Evolutionary conservation across 352 stramenopile species (phyloP).

Genomic region (Phytophthora pisi): DNA sequence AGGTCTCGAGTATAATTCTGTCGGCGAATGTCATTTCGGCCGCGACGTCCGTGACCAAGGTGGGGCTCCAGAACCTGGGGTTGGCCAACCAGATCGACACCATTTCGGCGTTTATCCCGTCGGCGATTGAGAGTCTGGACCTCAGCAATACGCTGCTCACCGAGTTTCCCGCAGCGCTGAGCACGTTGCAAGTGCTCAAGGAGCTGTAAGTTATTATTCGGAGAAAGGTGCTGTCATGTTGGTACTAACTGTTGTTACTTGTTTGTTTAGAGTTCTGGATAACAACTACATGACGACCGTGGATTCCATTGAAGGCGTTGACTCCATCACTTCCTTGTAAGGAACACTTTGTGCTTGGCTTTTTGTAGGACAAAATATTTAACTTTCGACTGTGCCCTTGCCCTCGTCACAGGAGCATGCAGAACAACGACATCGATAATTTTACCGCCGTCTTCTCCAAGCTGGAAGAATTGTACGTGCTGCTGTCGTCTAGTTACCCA

Average conservation of each 20-base stretch:
- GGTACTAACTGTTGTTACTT: not conserved
- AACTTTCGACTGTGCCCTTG: not conserved
- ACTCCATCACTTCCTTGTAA: conserved; percentile 33
- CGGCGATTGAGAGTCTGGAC: conserved; percentile 25
- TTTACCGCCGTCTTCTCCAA: conserved; percentile 58
- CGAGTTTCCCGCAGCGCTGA: conserved; percentile 26
- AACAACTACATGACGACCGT: conserved; percentile 38
- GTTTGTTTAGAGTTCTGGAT: conserved; percentile 29
- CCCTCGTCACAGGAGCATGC: conserved; percentile 38
- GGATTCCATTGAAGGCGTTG: conserved; percentile 14
- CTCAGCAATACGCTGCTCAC: conserved; percentile 36
- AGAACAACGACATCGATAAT: conserved; percentile 60
- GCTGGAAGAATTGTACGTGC: conserved; percentile 27
- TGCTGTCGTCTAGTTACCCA: not conserved
- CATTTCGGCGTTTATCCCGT: conserved; percentile 27
- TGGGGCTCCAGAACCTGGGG: conserved; percentile 32
- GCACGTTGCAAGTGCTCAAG: conserved; percentile 26
- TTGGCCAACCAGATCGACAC: conserved; percentile 27
- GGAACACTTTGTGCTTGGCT: not conserved
- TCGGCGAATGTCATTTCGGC: conserved; percentile 22
- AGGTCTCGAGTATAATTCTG: conserved; percentile 37
- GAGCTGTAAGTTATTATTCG: conserved; percentile 22
- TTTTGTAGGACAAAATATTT: not conserved
- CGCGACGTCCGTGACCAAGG: conserved; percentile 24
- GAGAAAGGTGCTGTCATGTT: not conserved